Evolutionary conservation across 1,139 yeast genomes (phyloP), one percentile per base, ranked within the genome.

Genomic region (Lodderomyces pseudojiufengensis): DNA sequence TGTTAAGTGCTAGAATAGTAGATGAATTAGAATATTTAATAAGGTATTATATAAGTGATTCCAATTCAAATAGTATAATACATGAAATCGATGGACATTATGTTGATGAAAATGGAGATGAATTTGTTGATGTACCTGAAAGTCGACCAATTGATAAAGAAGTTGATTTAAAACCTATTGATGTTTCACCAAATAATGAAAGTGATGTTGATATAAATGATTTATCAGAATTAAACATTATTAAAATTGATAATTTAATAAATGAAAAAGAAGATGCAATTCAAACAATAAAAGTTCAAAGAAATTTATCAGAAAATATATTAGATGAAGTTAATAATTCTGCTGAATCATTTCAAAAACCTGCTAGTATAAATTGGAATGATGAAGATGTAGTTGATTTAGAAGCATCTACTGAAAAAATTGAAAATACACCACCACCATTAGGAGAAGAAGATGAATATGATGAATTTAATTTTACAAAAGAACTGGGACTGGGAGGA

Each of bases 1-100:
- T 84, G 10, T 62, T 87, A 39, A 81, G 94, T 54, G 92, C 94
- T 3, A 65, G 94, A 46, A 82, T 86, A 2, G 73, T 85, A 28
- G 86, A 83, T 47, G 95, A 87, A 54, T 74, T 85, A 43, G 76
- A 75, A 44, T 68, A 51, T 40, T 57, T 70, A 36, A 63, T 70
- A 22, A 42, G 71, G 15, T 63, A 54, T 44, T 69, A 64, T 41
- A 50, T 64, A 18, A 49, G 51, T 24, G 63, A 57, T 15, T 38
- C 51, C 1, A 30, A 50, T 2, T 42, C 50, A 16, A 48, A 51
- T 9, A 51, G 58, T 3, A 54, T 57, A 9, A 44, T 51, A 12
- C 66, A 62, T 37, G 61, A 51, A 11, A 52, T 51, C 29, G 32
- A 39, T 14, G 36, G 30, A n/a, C 31, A 25, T 4, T 38, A 29